Percentiles rank a stretch among this genome's conserved stretches.
Conservation (phyloP, 768 basidiomycete species). For the Kondoa malvinella region DNA sequence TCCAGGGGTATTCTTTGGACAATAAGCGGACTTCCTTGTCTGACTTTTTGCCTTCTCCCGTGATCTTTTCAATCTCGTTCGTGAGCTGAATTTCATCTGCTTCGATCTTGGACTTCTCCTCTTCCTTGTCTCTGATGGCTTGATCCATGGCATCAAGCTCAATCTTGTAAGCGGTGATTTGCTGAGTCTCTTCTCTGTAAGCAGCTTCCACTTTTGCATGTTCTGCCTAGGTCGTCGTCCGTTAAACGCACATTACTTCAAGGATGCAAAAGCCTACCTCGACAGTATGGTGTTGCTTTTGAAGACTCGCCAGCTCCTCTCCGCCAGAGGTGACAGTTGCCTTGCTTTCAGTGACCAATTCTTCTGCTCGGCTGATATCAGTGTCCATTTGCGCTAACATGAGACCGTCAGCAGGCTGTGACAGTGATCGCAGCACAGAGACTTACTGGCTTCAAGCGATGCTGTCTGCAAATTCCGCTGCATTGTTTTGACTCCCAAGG, state of each 20-base stretch:
- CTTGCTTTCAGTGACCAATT: slow-evolving; percentile 37
- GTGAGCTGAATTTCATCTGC: slow-evolving; percentile 49
- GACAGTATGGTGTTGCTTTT: slow-evolving; percentile 20
- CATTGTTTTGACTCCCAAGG: slow-evolving; percentile 60
- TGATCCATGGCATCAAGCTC: slow-evolving; percentile 70
- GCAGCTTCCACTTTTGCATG: slow-evolving; percentile 51
- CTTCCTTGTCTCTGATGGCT: slow-evolving; percentile 65
- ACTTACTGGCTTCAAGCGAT: slow-evolving; percentile 66
- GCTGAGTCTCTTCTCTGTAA: slow-evolving; percentile 69
- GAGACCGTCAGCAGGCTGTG: slow-evolving; percentile 3
- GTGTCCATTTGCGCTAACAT: slow-evolving; percentile 65
- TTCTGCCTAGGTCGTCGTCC: slow-evolving; percentile 34
- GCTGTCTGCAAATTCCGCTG: slow-evolving; percentile 83
- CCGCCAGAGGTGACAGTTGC: slow-evolving; percentile 42
- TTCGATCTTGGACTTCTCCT: slow-evolving; percentile 49
- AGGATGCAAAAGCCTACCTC: not conserved
- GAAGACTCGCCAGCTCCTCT: slow-evolving; percentile 47
- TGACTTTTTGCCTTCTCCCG: slow-evolving; percentile 49
- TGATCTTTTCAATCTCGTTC: slow-evolving; percentile 47
- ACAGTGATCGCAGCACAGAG: not conserved
- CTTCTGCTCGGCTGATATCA: slow-evolving; percentile 46
- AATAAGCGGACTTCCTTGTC: slow-evolving; percentile 43
- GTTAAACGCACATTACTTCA: not conserved
- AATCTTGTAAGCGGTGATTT: slow-evolving; percentile 68
- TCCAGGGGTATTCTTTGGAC: slow-evolving; percentile 80